Percentiles rank a stretch among this genome's conserved stretches.
phyloP scores from a whole-genome alignment of 495 filamentous ascomycete species.

The Lineolata rhizophorae region DNA sequence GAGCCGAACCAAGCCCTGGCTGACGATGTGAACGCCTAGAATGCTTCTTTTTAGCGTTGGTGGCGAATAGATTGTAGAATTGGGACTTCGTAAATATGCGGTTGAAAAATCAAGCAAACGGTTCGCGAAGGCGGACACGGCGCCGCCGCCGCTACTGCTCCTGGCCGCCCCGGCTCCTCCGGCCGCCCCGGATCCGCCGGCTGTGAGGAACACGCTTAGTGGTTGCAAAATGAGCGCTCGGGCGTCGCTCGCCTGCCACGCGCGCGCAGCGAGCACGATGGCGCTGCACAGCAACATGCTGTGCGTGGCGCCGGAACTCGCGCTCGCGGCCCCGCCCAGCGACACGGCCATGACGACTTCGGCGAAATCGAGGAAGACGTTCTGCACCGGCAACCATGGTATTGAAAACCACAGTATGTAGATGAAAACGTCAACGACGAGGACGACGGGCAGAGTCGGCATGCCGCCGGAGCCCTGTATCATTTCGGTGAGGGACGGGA shows the following conservation, averaged over 20 bases:
- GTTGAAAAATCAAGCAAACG: no score
- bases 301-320: conserved; percentile 35
- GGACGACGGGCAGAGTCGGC: conserved; percentile 57
- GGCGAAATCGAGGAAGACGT: conserved; percentile 78
- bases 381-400: conserved; percentile 71
- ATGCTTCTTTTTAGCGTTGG: conserved; percentile 10
- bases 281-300: conserved; percentile 58
- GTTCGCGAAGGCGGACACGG: no score
- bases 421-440: conserved; percentile 63
- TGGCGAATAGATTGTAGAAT: conserved; percentile 7
- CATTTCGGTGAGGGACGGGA: conserved; percentile 44
- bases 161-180: no score
- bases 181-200: no score
- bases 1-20: conserved; percentile 14
- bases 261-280: conserved; percentile 50
- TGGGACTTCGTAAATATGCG: no score
- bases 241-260: conserved; percentile 18
- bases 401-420: conserved; percentile 62
- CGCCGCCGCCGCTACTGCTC: no score
- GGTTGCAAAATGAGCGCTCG: no score
- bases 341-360: conserved; percentile 91
- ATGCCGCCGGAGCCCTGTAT: conserved; percentile 49
- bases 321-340: conserved; percentile 63
- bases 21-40: conserved; percentile 13
- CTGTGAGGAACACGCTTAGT: no score